Base-by-base conservation (phyloP, 371 early-diverging fungal genomes). In the Chytridium lagenaria region DNA sequence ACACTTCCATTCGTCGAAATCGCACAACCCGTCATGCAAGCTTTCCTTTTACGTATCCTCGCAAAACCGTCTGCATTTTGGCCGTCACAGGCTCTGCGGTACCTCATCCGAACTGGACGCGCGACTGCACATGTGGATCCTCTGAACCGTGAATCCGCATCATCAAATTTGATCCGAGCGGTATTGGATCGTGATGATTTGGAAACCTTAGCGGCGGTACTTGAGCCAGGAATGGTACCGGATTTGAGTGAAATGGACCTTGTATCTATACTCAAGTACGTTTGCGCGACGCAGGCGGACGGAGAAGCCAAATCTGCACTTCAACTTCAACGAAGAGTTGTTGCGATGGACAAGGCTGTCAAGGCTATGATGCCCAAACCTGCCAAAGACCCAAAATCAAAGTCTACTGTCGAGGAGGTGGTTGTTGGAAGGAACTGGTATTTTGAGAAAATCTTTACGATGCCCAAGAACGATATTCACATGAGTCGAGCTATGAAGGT, bases 1-100 rank as follows among this genome's bases (percentile, higher is more conserved):
- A 59, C 38, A 10, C 55, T 75, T 10, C 79, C 79, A 51, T 39
- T 55, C 10, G 66, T 79, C 72, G 79, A 78, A 50, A 71, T 80
- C 59, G 59, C 77, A 2, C 77, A 73, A 28, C 67, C 77, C 19
- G 77, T 52, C 40, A 71, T 80, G 69, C 19, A 55, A n/a, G 50
- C 59, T 36, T 19, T 80, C n/a, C 69, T 75, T 22, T 28, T 64
- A 0, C 71, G 68, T 22, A 67, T 55, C 30, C 34, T 77, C 19
- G 38, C n/a, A 1, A 22, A 19, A 5, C 71, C 74, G 15, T 37
- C 50, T 5, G 37, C 26, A 2, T 77, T 74, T 68, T 77, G 75
- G 72, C 80, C 80, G 1, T 15, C 57, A 19, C 12, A 64, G 1
- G 72, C 64, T 0, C 36, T 80, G 3, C 52, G 68, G 33, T 80